phyloP scores from a whole-genome alignment of 306 rosid genomes.

The Glycine tomentella region DNA sequence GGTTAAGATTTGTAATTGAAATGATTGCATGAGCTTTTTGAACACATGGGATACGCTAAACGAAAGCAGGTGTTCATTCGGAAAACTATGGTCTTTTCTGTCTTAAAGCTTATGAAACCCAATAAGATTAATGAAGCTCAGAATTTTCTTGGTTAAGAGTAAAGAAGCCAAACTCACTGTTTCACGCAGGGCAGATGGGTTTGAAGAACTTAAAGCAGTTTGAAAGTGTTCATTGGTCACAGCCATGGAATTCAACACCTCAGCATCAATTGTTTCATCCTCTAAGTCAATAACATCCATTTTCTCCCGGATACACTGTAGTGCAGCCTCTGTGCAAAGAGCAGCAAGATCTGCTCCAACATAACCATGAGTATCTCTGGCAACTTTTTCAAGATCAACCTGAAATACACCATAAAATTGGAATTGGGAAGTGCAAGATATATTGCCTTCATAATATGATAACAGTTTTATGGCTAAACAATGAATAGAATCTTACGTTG shows the following conservation, averaged over 20 bases:
- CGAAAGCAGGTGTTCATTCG: background rate
- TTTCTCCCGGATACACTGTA: slow-evolving; percentile 75
- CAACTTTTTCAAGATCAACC: slow-evolving; percentile 77
- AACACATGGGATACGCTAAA: slow-evolving; percentile 12
- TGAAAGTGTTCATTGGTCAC: slow-evolving; percentile 73
- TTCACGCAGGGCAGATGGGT: slow-evolving; percentile 81
- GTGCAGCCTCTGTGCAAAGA: slow-evolving; percentile 79
- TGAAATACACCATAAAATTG: slow-evolving; percentile 37
- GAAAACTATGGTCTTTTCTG: background rate
- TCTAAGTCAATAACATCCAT: slow-evolving; percentile 78
- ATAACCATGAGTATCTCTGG: slow-evolving; percentile 75
- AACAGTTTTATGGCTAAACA: background rate
- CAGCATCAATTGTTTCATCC: slow-evolving; percentile 75
- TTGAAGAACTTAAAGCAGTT: slow-evolving; percentile 64
- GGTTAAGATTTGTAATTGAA: background rate
- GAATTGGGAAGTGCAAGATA: slow-evolving; percentile 1
- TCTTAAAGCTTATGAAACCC: background rate
- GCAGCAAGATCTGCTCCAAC: slow-evolving; percentile 77
- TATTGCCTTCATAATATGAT: slow-evolving; percentile 10
- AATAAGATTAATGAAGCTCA: slow-evolving; percentile 1
- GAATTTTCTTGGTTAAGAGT: background rate
- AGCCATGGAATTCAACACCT: slow-evolving; percentile 75
- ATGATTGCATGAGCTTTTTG: background rate
- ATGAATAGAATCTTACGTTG: slow-evolving; percentile 53
- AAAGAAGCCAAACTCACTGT: slow-evolving; percentile 59